Conservation (phyloP, 129 eudicot species). For the Flaveria trinervia region DNA sequence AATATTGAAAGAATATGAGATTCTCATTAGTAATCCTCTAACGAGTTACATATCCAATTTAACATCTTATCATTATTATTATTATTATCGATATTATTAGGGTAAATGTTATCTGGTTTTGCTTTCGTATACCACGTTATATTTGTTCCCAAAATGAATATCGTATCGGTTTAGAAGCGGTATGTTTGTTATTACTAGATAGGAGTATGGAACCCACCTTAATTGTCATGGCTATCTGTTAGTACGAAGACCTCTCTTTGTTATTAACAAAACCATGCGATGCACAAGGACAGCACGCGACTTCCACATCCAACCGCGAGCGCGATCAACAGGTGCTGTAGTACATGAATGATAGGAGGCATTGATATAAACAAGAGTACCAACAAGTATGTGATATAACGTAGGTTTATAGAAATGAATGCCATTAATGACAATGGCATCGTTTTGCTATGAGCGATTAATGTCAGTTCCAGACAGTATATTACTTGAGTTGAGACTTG, state of each 20-base stretch:
- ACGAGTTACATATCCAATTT: slow-evolving; percentile 5
- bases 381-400: not conserved
- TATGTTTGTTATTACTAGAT: too few relatives aligned
- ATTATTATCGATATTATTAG: not conserved
- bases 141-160: not conserved
- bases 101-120: not conserved
- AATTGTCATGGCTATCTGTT: not conserved
- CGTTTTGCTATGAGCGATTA: too few relatives aligned
- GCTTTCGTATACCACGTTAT: not conserved
- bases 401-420: not conserved
- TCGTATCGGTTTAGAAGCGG: not conserved
- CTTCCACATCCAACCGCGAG: not conserved
- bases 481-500: too few relatives aligned
- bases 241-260: not conserved
- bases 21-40: slow-evolving; percentile 17
- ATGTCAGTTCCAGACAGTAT: too few relatives aligned
- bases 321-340: not conserved
- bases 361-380: not conserved
- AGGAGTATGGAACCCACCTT: not conserved
- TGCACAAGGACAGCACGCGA: not conserved
- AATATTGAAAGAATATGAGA: slow-evolving; percentile 12
- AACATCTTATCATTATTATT: not conserved
- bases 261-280: not conserved
- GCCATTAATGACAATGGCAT: not conserved
- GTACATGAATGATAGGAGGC: not conserved